These are phyloP conservation scores for Neurospora sp. DNA, from an alignment of 2,329 filamentous ascomycete species.

Conservation along the genomic window DNA sequence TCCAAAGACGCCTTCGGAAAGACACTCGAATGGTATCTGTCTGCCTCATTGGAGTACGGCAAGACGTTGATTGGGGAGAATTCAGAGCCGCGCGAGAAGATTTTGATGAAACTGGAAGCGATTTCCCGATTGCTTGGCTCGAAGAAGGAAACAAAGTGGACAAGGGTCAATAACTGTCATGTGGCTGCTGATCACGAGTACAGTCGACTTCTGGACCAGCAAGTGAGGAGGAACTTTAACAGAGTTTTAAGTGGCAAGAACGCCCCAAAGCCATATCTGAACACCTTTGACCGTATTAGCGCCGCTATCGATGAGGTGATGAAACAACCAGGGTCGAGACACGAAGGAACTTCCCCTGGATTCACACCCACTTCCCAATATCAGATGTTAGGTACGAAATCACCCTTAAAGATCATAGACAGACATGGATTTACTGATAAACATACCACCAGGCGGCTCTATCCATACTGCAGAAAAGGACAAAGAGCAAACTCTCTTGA, in stretches of 20 bases:
- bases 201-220: background rate
- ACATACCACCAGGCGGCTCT: slow-evolving; percentile 16
- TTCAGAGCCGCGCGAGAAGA: no score
- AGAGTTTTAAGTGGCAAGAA: background rate
- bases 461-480: slow-evolving; percentile 15
- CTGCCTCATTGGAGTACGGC: no score
- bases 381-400: background rate
- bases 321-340: no score
- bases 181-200: background rate
- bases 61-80: no score
- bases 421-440: background rate
- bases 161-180: background rate
- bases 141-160: slow-evolving; percentile 1
- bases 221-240: background rate
- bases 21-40: no score
- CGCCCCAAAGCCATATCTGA: no score
- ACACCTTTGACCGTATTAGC: no score
- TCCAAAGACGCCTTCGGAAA: no score
- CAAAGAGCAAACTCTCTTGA: slow-evolving; percentile 16
- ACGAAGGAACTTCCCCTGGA: no score
- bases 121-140: slow-evolving; percentile 6
- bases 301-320: no score
- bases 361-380: background rate
- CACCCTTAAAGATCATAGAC: slow-evolving; percentile 1
- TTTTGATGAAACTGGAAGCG: no score